These are phyloP conservation scores for Zygnema circumcarinatum DNA, from an alignment of 139 green algal species.

Conservation along the genomic window DNA sequence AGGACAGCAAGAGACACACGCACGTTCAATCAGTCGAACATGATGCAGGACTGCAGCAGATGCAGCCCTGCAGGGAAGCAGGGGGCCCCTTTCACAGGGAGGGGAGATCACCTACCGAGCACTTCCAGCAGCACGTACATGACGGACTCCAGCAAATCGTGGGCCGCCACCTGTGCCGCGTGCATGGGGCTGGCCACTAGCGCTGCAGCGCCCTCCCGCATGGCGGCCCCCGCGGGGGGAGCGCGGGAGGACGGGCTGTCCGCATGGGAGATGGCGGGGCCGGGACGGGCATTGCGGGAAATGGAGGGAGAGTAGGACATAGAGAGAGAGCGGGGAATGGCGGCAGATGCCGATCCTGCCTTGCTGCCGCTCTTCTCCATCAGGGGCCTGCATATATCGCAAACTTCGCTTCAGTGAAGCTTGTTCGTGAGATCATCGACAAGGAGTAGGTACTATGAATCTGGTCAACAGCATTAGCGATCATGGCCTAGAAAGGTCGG, in stretches of 20 bases:
- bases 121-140: constrained; percentile 18
- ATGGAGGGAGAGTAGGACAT: constrained; percentile 15
- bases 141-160: constrained; percentile 47
- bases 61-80: too few species aligned
- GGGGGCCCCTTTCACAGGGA: too few species aligned
- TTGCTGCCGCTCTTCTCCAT: background rate
- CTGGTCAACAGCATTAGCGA: too few species aligned
- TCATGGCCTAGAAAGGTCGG: too few species aligned
- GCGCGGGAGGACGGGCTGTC: background rate
- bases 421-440: too few species aligned
- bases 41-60: too few species aligned
- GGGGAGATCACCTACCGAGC: constrained; percentile 25
- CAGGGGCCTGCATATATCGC: background rate
- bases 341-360: background rate
- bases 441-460: too few species aligned
- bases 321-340: background rate
- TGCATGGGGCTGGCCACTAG: background rate
- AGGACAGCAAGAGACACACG: too few species aligned
- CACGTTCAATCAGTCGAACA: too few species aligned
- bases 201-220: background rate
- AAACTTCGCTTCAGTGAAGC: too few species aligned
- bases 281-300: background rate
- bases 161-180: constrained; percentile 26
- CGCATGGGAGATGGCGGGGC: background rate
- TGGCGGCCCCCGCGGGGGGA: background rate